These are phyloP conservation scores for Beauveria sp. DNA, from an alignment of 2,329 filamentous ascomycete species.

Conservation along the genomic window DNA sequence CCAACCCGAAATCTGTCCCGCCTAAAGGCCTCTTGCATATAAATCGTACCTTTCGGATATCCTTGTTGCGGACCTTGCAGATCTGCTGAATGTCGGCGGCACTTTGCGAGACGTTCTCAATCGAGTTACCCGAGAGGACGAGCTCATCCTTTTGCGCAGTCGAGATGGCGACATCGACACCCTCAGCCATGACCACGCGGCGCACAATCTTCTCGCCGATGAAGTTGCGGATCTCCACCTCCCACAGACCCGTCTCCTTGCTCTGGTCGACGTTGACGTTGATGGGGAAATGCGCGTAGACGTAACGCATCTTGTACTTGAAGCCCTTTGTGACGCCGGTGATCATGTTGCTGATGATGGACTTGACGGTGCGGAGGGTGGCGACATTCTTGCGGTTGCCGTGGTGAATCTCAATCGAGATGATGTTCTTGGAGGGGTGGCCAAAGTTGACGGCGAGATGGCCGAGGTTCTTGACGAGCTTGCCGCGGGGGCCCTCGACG, in stretches of 20 bases:
- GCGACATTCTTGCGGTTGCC: constrained; percentile 96
- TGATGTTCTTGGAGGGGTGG: constrained; percentile 72
- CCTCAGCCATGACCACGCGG: constrained; percentile 77
- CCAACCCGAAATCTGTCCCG: not conserved
- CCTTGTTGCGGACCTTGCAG: constrained; percentile 99
- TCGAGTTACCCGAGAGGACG: constrained; percentile 82
- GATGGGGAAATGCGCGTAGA: constrained; percentile 99
- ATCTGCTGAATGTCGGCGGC: constrained; percentile 99
- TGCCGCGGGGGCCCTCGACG: constrained; percentile 95
- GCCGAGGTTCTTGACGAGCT: constrained; percentile 93
- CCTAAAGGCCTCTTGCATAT: not conserved
- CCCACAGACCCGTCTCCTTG: constrained; percentile 74
- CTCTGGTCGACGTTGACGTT: constrained; percentile 99
- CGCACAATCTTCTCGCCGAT: constrained; percentile 99
- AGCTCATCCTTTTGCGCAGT: constrained; percentile 97
- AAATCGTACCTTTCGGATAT: constrained; percentile 92
- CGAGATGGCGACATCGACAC: constrained; percentile 85
- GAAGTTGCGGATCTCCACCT: constrained; percentile 99
- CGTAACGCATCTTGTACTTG: constrained; percentile 99
- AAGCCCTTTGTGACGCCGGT: constrained; percentile 97
- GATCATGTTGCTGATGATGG: constrained; percentile 98
- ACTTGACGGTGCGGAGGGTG: constrained; percentile 94
- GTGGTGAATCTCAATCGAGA: constrained; percentile 98
- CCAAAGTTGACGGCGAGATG: constrained; percentile 96
- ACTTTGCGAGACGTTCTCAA: constrained; percentile 95